Percentiles rank a stretch among this genome's conserved stretches.
These are phyloP conservation scores for Monosporascus sp. DNA, from an alignment of 2,329 filamentous ascomycete species.

Conservation along the genomic window DNA sequence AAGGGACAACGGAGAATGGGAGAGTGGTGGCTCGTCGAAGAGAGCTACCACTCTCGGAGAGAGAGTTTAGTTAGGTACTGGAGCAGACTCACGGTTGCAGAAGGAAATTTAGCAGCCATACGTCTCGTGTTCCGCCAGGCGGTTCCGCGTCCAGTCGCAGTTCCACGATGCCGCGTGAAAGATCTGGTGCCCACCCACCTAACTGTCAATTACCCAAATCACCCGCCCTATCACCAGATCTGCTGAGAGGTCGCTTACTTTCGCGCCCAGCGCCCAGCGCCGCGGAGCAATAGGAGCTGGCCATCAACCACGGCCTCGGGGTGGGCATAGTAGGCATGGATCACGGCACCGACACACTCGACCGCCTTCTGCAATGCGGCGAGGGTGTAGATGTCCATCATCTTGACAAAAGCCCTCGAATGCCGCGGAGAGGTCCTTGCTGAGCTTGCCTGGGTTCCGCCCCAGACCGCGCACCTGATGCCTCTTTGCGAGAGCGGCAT, in stretches of 20 bases:
- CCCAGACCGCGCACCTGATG: slow-evolving; percentile 27
- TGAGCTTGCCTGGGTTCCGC: slow-evolving; percentile 22
- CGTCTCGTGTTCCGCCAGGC: slow-evolving; percentile 18
- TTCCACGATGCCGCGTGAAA: slow-evolving; percentile 28
- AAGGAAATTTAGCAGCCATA: slow-evolving; percentile 28
- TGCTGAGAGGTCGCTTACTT: background rate
- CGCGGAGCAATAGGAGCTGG: slow-evolving; percentile 27
- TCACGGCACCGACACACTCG: slow-evolving; percentile 25
- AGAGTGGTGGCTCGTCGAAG: too few relatives aligned
- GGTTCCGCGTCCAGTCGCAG: slow-evolving; percentile 18
- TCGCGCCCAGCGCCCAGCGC: slow-evolving; percentile 27
- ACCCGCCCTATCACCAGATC: too few relatives aligned
- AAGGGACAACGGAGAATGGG: too few relatives aligned
- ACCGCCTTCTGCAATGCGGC: slow-evolving; percentile 23
- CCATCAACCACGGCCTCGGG: slow-evolving; percentile 22
- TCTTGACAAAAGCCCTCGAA: slow-evolving; percentile 22
- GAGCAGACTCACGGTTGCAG: slow-evolving; percentile 2
- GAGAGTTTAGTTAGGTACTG: background rate
- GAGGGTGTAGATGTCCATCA: slow-evolving; percentile 20
- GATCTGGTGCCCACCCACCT: slow-evolving; percentile 1
- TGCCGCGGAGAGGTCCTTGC: background rate
- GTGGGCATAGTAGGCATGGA: slow-evolving; percentile 18
- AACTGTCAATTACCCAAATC: too few relatives aligned
- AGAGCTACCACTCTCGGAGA: too few relatives aligned
- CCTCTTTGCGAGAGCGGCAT: slow-evolving; percentile 14